Base-by-base conservation (phyloP, 2,329 filamentous ascomycete species). In the Pyrenophora graminea region DNA sequence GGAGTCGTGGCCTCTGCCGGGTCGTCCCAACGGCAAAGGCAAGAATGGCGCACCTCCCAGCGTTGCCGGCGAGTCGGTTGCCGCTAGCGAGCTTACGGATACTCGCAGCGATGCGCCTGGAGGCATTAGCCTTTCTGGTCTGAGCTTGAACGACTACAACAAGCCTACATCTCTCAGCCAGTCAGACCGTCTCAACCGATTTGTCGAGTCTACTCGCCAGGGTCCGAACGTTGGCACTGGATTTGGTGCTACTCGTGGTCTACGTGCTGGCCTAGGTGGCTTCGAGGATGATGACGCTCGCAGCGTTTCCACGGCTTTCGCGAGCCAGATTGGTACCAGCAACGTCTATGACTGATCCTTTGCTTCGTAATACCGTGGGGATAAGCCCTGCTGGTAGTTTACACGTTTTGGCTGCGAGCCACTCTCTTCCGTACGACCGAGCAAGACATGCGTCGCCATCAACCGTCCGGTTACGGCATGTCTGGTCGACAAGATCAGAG, bases 221-320 rank as follows among this genome's bases (percentile, higher is more conserved):
- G 80, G 84, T 23, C 78, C 81, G 3, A 68, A 67, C 27, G 58
- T 62, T 12, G 58, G 67, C 13, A 62, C 60, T 47, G 69, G 71
- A n/a, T 74, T 69, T 44, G 69, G 65, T n/a, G 68, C 76, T 69
- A 56, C 78, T 73, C 67, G 77, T 77, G 71, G 68, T 21, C 47
- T 71, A 7, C 69, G 69, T 9, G 52, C 40, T 39, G 66, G 66
- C 53, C 76, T 80, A 44, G 75, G 79, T 54, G 74, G 77, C 19
- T 74, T 77, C 36, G 80, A 88, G 56, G 94, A 99, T 62, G 94
- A 99, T 62, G 94, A 97, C 71, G 91, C 94, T 67, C 91, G 94
- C 76, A 97, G 93, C 75, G 85, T 97, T 67, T 96, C 91, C 69
- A 97, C 94, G 45, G 92, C 92, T 41, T 99, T 97, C 77, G 92